These are phyloP conservation scores for Priceomyces melissophilus DNA, from an alignment of 805 yeast genomes.

Conservation along the genomic window DNA sequence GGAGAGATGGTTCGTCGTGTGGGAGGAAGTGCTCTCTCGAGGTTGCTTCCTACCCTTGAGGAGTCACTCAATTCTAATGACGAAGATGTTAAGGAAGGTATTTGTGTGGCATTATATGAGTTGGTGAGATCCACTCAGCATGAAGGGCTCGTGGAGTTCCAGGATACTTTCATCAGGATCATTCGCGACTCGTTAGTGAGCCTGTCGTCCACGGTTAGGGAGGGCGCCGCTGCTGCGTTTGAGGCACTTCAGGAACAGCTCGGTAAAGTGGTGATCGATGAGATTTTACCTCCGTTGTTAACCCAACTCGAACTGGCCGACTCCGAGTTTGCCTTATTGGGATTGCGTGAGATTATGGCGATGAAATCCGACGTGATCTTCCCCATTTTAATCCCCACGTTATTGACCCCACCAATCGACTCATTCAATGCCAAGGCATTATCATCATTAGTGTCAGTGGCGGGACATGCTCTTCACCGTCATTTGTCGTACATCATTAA, in stretches of 20 bases:
- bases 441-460: slow-evolving; percentile 84
- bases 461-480: slow-evolving; percentile 75
- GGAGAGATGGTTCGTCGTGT: slow-evolving; percentile 95
- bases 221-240: slow-evolving; percentile 87
- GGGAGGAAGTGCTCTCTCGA: slow-evolving; percentile 81
- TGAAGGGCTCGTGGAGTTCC: slow-evolving; percentile 60
- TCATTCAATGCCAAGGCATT: slow-evolving; percentile 82
- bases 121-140: slow-evolving; percentile 70
- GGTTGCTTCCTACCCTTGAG: slow-evolving; percentile 80
- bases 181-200: slow-evolving; percentile 80
- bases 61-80: slow-evolving; percentile 57
- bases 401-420: slow-evolving; percentile 78
- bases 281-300: slow-evolving; percentile 79
- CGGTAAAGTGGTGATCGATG: slow-evolving; percentile 85
- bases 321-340: slow-evolving; percentile 76
- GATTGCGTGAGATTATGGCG: slow-evolving; percentile 88
- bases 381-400: slow-evolving; percentile 87
- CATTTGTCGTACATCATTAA: slow-evolving; percentile 72
- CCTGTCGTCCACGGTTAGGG: slow-evolving; percentile 68
- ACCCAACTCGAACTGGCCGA: slow-evolving; percentile 55
- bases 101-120: slow-evolving; percentile 89
- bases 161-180: slow-evolving; percentile 66
- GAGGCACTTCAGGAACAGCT: slow-evolving; percentile 79
- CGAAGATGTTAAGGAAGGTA: slow-evolving; percentile 90
- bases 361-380: slow-evolving; percentile 85